These are phyloP conservation scores for Solanum okadae DNA, from an alignment of 257 asterid genomes.

Conservation along the genomic window DNA sequence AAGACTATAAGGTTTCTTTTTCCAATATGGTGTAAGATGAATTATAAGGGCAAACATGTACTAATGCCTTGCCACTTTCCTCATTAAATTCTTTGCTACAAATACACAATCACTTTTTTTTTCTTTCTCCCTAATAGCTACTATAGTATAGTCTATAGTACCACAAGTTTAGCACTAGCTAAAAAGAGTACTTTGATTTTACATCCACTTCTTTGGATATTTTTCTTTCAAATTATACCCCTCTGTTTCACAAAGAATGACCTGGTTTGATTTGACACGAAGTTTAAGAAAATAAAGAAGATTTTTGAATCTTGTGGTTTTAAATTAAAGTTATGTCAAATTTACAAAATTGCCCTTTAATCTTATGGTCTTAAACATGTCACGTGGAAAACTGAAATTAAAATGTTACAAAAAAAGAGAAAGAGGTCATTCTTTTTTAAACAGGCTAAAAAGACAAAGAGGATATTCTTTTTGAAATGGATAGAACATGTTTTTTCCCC, in stretches of 20 bases:
- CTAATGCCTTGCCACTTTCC: background rate
- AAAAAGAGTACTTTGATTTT: background rate
- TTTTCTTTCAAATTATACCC: background rate
- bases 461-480: too few species aligned
- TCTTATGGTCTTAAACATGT: too few species aligned
- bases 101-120: background rate
- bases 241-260: too few species aligned
- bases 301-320: too few species aligned
- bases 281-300: too few species aligned
- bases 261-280: too few species aligned
- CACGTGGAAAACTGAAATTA: too few species aligned
- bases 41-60: slow-evolving; percentile 24
- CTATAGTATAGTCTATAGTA: background rate
- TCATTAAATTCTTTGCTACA: background rate
- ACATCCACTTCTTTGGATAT: background rate
- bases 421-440: too few species aligned
- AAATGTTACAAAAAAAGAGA: too few species aligned
- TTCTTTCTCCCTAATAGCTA: background rate
- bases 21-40: slow-evolving; percentile 4
- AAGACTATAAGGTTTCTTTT: slow-evolving; percentile 5
- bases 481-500: background rate
- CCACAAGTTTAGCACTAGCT: background rate
- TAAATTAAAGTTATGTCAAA: too few species aligned
- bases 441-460: too few species aligned
- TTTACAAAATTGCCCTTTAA: too few species aligned